These are phyloP conservation scores for Populus hybrid DNA, from an alignment of 441 rosid species.

Conservation along the genomic window DNA sequence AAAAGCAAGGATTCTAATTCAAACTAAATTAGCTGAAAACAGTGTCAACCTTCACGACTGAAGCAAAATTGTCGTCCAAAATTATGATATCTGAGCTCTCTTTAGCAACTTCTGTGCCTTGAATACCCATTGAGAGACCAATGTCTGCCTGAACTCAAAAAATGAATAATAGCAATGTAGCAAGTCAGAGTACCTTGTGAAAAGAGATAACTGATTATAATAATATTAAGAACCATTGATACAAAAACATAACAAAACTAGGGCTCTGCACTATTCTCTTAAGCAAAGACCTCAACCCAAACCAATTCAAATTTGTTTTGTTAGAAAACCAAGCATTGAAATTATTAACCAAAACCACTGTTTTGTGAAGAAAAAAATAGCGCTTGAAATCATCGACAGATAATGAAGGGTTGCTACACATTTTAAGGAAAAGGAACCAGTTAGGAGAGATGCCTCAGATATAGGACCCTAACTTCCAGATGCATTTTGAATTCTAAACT, in stretches of 20 bases:
- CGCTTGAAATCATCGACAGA: neutral
- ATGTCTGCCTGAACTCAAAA: neutral
- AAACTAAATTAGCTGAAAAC: neutral
- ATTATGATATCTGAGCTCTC: conserved; percentile 97
- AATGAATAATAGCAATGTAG: neutral
- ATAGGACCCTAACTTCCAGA: neutral
- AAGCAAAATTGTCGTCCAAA: conserved; percentile 82
- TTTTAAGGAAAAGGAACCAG: neutral
- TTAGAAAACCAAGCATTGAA: neutral
- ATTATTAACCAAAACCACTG: neutral
- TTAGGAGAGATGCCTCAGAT: neutral
- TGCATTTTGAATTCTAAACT: neutral
- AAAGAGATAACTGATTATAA: neutral
- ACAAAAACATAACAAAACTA: neutral
- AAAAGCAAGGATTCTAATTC: neutral
- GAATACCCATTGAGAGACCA: neutral
- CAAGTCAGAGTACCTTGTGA: neutral
- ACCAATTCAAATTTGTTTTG: neutral
- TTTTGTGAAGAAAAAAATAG: neutral
- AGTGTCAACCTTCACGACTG: conserved; percentile 81
- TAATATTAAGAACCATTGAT: neutral
- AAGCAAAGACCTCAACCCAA: neutral
- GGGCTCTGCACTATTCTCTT: neutral
- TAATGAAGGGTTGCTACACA: neutral
- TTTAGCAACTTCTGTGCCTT: conserved; percentile 97